Base-by-base conservation (phyloP, 768 basidiomycete genomes). In the Boletus vermiculosoides region DNA sequence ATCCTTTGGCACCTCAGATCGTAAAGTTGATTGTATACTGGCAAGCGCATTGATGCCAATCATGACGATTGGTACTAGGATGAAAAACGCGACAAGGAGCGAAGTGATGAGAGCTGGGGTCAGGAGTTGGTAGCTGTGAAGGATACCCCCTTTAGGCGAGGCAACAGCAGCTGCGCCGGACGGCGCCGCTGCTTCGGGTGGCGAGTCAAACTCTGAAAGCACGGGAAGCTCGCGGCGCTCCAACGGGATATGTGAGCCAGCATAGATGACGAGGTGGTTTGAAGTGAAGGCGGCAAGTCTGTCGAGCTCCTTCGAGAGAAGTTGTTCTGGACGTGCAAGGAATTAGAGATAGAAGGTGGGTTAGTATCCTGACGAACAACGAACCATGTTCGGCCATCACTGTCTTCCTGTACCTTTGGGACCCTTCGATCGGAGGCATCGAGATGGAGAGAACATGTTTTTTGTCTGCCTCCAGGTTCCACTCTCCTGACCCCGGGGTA, bases 121-220 rank as follows among this genome's bases (percentile, higher is more conserved):
- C 47, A 92, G 81, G 45, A 91, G 79, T 66, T 91, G 89, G 70
- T 91, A 92, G 34, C 77, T 82, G 58, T 84, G 79, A 28, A 92
- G 78, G 54, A 92, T 84, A 11, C 88, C 87, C 23, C 80, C 83
- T 9, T 74, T 67, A 7, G 78, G 70, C 2, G 77, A 68, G 5
- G 58, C 45, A 15, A 58, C 31, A 8, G 47, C 18, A 18, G 77
- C 76, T 12, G 74, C 64, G 54, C 78, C 78, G 34, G 53, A 44
- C 13, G 39, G 13, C 50, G 60, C 60, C 63, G 61, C 18, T 56
- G 60, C 60, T 23, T 60, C 62, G 20, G 61, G 59, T 11, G 63
- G 61, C 22, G 71, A 66, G 52, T 69, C 71, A n/a, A 72, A 73
- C 47, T 58, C 59, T 28, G 65, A 63, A 51, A 58, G 56, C 65